Percentiles rank a stretch among this genome's conserved stretches.
Evolutionary conservation across 805 yeast species (phyloP).

Genomic region (Metschnikowia similis): DNA sequence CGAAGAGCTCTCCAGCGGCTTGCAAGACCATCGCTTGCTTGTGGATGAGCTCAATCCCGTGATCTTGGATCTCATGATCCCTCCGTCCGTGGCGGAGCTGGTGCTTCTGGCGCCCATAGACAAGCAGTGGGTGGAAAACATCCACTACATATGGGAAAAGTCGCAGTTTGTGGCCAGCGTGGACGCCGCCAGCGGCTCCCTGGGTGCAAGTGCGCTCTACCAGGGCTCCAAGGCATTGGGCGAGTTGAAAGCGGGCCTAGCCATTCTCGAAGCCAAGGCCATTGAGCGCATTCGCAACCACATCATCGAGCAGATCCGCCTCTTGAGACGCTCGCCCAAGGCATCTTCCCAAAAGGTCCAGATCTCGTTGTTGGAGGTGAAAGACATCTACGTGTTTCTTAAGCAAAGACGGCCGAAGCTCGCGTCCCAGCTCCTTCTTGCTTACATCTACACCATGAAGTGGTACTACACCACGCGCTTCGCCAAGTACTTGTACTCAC

Average conservation of each 20-base stretch:
- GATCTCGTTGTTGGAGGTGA: constrained; percentile 55
- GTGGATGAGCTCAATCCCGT: constrained; percentile 60
- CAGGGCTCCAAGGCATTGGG: constrained; percentile 23
- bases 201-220: constrained; percentile 9
- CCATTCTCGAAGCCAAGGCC: constrained; percentile 54
- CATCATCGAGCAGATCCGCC: constrained; percentile 60
- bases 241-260: constrained; percentile 36
- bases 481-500: constrained; percentile 66
- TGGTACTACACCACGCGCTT: constrained; percentile 89
- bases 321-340: constrained; percentile 53
- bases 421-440: constrained; percentile 69
- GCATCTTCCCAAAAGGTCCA: constrained; percentile 74
- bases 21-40: constrained; percentile 23
- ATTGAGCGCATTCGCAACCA: constrained; percentile 74
- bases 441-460: constrained; percentile 81
- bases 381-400: constrained; percentile 58
- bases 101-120: constrained; percentile 56
- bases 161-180: constrained; percentile 43
- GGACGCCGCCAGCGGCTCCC: constrained; percentile 1
- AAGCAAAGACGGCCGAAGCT: constrained; percentile 51
- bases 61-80: constrained; percentile 69
- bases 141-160: constrained; percentile 56
- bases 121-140: constrained; percentile 62
- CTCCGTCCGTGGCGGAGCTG: constrained; percentile 63
- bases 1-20: constrained; percentile 24